Evolutionary conservation across 2,329 filamentous ascomycete genomes (phyloP).

Genomic region (Exophiala phaeomuriformis): DNA sequence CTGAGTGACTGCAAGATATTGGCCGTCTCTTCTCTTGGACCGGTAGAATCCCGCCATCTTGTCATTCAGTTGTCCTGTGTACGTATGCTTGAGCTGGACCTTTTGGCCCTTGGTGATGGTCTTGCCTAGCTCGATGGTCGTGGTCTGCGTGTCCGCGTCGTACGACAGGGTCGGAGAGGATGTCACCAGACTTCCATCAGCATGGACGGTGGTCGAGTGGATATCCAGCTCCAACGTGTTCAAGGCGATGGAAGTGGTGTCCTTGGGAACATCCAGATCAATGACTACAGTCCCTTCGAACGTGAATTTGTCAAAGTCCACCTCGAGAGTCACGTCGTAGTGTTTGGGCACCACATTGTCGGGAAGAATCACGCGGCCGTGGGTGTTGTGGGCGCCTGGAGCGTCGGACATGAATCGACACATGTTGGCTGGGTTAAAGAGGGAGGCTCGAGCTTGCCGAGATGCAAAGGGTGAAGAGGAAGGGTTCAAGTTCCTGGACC

Average conservation of each 20-base stretch:
- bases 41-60: constrained; percentile 98
- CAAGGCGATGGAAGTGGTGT: constrained; percentile 76
- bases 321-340: constrained; percentile 87
- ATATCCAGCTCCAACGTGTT: constrained; percentile 85
- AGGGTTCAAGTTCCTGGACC: neutral
- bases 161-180: constrained; percentile 63
- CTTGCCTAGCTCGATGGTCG: constrained; percentile 70
- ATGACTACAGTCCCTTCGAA: constrained; percentile 80
- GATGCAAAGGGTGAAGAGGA: neutral
- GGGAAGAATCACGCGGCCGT: constrained; percentile 70
- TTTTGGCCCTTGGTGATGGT: constrained; percentile 66
- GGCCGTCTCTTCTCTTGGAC: constrained; percentile 75
- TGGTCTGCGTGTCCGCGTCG: constrained; percentile 72
- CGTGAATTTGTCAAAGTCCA: constrained; percentile 78
- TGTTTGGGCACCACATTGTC: constrained; percentile 86
- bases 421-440: constrained; percentile 18
- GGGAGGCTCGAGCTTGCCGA: neutral
- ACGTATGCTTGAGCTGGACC: constrained; percentile 69
- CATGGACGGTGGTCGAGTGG: constrained; percentile 61
- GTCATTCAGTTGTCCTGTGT: constrained; percentile 75
- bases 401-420: constrained; percentile 26
- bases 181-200: constrained; percentile 50
- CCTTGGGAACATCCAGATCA: constrained; percentile 77
- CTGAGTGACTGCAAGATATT: constrained; percentile 81
- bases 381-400: constrained; percentile 20